Evolutionary conservation across 1,284 basidiomycete species (phyloP).

Genomic region (Irpex rosettiformis): DNA sequence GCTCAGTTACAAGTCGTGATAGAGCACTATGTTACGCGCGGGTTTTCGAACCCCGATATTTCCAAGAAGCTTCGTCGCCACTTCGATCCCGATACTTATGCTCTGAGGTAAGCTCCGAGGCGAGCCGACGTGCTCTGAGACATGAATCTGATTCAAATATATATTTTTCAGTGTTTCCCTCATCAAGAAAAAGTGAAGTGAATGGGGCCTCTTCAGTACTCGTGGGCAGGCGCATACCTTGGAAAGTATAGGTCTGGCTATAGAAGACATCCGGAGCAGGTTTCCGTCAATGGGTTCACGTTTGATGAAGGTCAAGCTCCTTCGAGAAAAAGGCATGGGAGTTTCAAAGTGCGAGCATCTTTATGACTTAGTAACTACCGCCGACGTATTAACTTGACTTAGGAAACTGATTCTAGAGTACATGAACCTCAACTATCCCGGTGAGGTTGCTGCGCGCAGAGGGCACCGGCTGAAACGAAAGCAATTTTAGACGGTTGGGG

Average conservation of each 20-base stretch:
- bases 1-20: background rate
- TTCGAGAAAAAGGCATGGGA: background rate
- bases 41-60: background rate
- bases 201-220: background rate
- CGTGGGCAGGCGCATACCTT: slow-evolving; percentile 4
- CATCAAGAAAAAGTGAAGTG: background rate
- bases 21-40: background rate
- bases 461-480: slow-evolving; percentile 20
- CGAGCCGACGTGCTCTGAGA: background rate
- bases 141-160: background rate
- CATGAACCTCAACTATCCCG: background rate
- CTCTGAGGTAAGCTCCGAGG: background rate
- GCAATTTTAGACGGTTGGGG: slow-evolving; percentile 34
- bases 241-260: background rate
- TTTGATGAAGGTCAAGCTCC: background rate
- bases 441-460: background rate
- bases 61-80: background rate
- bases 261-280: background rate
- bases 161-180: background rate
- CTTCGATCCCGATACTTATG: background rate
- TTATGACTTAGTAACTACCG: background rate
- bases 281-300: slow-evolving; percentile 1
- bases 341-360: background rate
- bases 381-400: background rate
- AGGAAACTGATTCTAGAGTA: background rate